Base-by-base conservation (phyloP, 352 stramenopile genomes). In the Phytophthora fragariaefolia region DNA sequence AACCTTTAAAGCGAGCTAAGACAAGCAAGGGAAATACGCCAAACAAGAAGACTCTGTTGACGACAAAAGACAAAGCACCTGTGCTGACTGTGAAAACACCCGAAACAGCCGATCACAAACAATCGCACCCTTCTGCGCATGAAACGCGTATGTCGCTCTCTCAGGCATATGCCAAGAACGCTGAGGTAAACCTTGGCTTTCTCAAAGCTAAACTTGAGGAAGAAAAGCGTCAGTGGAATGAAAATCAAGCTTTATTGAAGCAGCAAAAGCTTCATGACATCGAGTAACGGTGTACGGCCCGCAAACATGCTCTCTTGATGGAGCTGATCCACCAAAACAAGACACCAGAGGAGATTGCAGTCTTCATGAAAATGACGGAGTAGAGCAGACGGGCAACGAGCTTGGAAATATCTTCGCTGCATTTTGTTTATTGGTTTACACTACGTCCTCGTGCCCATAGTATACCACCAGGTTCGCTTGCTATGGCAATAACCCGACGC, bases 201-300 rank as follows among this genome's bases (percentile, higher is more conserved):
- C 22, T 51, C 17, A 22, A 57, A 20, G 20, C 42, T 9, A 62
- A 69, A 28, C 18, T 69, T 7, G 42, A 52, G 8, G 51, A 62
- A 23, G 40, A 67, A 27, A 8, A 24, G 1, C 59, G 59, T 12
- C 47, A 63, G 32, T 56, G 36, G 57, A 10, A 52, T 22, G 32
- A 22, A 24, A 47, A 58, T 10, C 53, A 51, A 36, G 30, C 12
- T n/a, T 7, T 22, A 4, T 18, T 40, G 12, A 15, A 56, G 20
- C 24, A 15, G 4, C 20, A 56, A 22, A 1, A 28, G 8, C 24
- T 6, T 7, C 28, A 53, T 36, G 34, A 24, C 23, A 55, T 4
- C 20, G 6, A 8, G 20, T 40, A 23, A 13, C 6, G 1, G 58
- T 58, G 22, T 6, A 58, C 5, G 43, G 54, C 1, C 23, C n/a